phyloP scores from a whole-genome alignment of 1,139 yeast species.

The Arxiozyma heterogenica region DNA sequence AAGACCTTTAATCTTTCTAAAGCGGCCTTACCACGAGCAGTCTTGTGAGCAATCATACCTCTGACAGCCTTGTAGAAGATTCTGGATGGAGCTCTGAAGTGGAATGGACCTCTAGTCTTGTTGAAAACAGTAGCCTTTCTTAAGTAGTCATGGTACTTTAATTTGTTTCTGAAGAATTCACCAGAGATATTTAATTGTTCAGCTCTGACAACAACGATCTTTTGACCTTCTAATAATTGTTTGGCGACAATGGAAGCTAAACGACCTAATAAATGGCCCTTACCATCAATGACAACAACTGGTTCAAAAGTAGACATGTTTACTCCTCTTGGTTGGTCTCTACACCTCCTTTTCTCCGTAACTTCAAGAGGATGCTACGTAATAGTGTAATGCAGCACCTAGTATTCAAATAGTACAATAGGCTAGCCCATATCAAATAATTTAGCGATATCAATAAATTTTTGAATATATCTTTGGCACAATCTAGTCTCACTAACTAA shows the following conservation, averaged over 20 bases:
- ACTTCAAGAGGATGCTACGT: too few relatives aligned
- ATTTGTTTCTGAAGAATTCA: conserved; percentile 99
- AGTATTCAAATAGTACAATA: neutral
- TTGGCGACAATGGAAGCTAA: conserved; percentile 98
- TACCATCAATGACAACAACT: conserved; percentile 96
- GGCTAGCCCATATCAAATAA: neutral
- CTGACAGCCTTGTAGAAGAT: conserved; percentile 98
- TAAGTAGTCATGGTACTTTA: conserved; percentile 99
- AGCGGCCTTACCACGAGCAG: conserved; percentile 99
- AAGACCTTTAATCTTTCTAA: conserved; percentile 98
- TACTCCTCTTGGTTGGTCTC: conserved; percentile 19
- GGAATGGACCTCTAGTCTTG: conserved; percentile 99
- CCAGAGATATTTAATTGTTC: conserved; percentile 99
- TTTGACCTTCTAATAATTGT: conserved; percentile 97
- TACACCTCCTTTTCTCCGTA: conserved; percentile 1
- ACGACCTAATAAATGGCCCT: conserved; percentile 99
- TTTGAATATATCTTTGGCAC: neutral
- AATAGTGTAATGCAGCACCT: too few relatives aligned
- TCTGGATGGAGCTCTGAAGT: conserved; percentile 99
- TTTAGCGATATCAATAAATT: neutral
- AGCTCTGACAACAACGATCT: conserved; percentile 94
- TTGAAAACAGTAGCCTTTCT: conserved; percentile 99
- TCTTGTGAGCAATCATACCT: conserved; percentile 99
- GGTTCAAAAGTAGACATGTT: conserved; percentile 88
- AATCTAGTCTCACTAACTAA: neutral